phyloP scores from a whole-genome alignment of 306 rosid genomes.

The Corylus americana region DNA sequence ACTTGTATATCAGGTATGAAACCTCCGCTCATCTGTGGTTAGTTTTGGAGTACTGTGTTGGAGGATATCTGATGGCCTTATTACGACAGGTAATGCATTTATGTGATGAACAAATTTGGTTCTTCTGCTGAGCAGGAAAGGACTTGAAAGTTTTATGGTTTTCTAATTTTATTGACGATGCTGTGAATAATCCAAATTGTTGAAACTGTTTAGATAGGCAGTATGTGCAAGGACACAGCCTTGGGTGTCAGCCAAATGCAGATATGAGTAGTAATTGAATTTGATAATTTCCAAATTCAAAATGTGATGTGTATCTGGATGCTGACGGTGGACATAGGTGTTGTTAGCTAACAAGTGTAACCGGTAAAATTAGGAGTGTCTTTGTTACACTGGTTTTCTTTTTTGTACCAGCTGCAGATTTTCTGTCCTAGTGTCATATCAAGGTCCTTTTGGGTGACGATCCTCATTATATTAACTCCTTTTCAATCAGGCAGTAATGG shows the following conservation, averaged over 20 bases:
- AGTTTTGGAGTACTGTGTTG: slow-evolving; percentile 93
- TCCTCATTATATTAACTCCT: neutral
- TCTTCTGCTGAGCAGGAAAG: slow-evolving; percentile 13
- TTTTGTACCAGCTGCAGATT: neutral
- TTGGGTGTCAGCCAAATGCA: neutral
- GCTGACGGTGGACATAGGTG: neutral
- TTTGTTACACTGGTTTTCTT: neutral
- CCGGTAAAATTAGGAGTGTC: neutral
- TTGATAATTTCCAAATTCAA: neutral
- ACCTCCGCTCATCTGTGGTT: slow-evolving; percentile 98
- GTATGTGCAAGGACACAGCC: neutral
- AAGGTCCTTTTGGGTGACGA: neutral
- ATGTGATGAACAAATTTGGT: slow-evolving; percentile 7
- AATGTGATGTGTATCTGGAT: neutral
- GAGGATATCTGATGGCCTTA: slow-evolving; percentile 85
- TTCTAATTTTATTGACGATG: neutral
- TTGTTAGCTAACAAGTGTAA: neutral
- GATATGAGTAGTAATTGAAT: neutral
- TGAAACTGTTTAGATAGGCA: neutral
- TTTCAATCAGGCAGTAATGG: neutral
- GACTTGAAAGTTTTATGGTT: neutral
- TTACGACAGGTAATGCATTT: slow-evolving; percentile 68
- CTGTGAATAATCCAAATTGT: neutral
- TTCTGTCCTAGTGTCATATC: neutral
- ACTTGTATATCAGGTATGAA: slow-evolving; percentile 72